phyloP scores from a whole-genome alignment of 768 basidiomycete species.

The Asterophora lycoperdoides region DNA sequence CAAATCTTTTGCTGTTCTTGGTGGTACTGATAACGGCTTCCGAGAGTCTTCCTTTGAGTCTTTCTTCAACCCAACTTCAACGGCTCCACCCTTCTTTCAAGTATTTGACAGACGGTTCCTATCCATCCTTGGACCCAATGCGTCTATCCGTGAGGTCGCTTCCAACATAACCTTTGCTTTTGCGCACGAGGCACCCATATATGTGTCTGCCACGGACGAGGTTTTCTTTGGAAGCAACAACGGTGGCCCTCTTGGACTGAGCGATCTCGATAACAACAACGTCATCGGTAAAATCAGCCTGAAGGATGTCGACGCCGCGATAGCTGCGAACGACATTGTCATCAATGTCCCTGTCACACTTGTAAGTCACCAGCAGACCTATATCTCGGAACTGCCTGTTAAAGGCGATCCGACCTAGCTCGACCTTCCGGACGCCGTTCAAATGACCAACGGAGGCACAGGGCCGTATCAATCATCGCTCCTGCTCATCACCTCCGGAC shows the following conservation, averaged over 20 bases:
- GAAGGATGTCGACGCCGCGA: conserved; percentile 45
- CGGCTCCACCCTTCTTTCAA: conserved; percentile 55
- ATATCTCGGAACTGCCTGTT: neutral
- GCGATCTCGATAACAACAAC: conserved; percentile 61
- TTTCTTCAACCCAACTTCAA: conserved; percentile 59
- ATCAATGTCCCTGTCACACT: conserved; percentile 48
- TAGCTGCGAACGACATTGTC: conserved; percentile 29
- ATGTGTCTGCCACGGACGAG: conserved; percentile 60
- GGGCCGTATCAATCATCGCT: conserved; percentile 57
- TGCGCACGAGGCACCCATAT: conserved; percentile 78
- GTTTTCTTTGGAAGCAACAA: conserved; percentile 71
- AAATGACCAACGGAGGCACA: conserved; percentile 71
- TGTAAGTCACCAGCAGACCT: conserved; percentile 23
- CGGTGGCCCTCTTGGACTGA: conserved; percentile 61
- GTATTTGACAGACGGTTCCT: conserved; percentile 52
- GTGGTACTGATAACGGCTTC: conserved; percentile 34
- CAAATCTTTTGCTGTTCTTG: conserved; percentile 47
- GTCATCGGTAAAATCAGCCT: conserved; percentile 60
- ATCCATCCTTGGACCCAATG: conserved; percentile 49
- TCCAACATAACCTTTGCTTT: conserved; percentile 61
- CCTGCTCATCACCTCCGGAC: conserved; percentile 61
- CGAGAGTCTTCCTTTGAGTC: conserved; percentile 33
- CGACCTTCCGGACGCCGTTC: conserved; percentile 49
- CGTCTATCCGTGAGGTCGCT: conserved; percentile 57
- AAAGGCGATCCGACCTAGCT: conserved; percentile 36